These are phyloP conservation scores for Macroventuria anomochaeta DNA, from an alignment of 2,329 filamentous ascomycete genomes.

Conservation along the genomic window DNA sequence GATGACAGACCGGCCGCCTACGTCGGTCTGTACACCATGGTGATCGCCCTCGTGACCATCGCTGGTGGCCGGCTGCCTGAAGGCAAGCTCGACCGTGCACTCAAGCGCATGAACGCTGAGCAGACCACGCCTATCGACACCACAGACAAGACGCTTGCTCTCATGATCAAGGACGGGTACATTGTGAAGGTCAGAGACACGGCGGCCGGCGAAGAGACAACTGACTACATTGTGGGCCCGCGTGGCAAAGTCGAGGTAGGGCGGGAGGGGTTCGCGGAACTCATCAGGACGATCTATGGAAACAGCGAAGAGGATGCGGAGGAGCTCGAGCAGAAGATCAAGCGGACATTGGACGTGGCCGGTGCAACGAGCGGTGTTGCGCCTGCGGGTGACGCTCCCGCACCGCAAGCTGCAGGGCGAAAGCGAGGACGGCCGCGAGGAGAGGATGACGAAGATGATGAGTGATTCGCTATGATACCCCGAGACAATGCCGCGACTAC, in stretches of 20 bases:
- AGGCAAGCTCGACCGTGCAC: slow-evolving; percentile 76
- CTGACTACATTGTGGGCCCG: slow-evolving; percentile 85
- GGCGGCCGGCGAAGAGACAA: slow-evolving; percentile 72
- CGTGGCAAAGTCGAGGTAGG: slow-evolving; percentile 86
- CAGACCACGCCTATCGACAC: slow-evolving; percentile 74
- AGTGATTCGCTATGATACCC: slow-evolving; percentile 6
- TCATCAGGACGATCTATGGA: slow-evolving; percentile 66
- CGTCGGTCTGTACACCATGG: slow-evolving; percentile 77
- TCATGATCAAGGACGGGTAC: slow-evolving; percentile 83
- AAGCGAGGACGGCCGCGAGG: slow-evolving; percentile 25
- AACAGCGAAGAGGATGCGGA: slow-evolving; percentile 38
- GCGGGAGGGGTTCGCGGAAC: slow-evolving; percentile 72
- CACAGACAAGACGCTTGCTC: slow-evolving; percentile 76
- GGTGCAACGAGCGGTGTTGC: slow-evolving; percentile 23
- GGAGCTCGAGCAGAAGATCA: slow-evolving; percentile 43
- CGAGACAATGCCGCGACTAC: not conserved
- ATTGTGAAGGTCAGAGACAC: slow-evolving; percentile 75
- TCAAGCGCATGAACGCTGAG: slow-evolving; percentile 77
- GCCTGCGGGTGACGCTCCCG: no score
- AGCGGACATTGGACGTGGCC: slow-evolving; percentile 42
- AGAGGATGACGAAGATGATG: slow-evolving; percentile 11
- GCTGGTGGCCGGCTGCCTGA: slow-evolving; percentile 76
- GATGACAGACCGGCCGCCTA: slow-evolving; percentile 77
- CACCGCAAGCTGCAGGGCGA: slow-evolving; percentile 19
- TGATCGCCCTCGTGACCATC: slow-evolving; percentile 79